Percentiles rank a stretch among this genome's conserved stretches.
These are phyloP conservation scores for Sugiyamaella castrensis DNA, from an alignment of 1,139 yeast species.

Conservation along the genomic window DNA sequence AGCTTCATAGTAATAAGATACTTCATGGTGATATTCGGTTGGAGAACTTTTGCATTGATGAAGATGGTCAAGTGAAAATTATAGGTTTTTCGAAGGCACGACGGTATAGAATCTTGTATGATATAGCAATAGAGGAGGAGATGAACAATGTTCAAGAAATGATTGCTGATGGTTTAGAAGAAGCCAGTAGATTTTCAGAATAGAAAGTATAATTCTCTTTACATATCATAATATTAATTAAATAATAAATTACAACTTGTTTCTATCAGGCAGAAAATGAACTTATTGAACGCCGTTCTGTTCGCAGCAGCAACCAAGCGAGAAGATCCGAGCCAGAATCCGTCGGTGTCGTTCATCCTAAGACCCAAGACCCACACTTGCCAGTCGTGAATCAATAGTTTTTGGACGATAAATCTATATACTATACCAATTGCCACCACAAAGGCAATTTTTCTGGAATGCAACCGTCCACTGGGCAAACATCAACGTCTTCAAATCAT, in stretches of 20 bases:
- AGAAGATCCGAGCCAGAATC: too few species aligned
- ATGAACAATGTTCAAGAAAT: slow-evolving; percentile 35
- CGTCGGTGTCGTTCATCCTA: too few species aligned
- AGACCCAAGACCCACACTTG: too few species aligned
- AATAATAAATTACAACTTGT: not conserved
- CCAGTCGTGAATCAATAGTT: too few species aligned
- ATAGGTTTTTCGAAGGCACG: slow-evolving; percentile 26
- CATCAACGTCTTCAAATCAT: slow-evolving; percentile 30
- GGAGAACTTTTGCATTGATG: slow-evolving; percentile 26
- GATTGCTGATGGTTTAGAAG: slow-evolving; percentile 11
- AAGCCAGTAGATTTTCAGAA: slow-evolving; percentile 8
- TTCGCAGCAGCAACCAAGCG: not conserved
- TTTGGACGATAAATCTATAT: slow-evolving; percentile 7
- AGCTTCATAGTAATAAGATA: slow-evolving; percentile 26
- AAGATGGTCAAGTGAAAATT: slow-evolving; percentile 23
- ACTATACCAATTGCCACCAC: slow-evolving; percentile 69
- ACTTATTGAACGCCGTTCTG: too few species aligned
- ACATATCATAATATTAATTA: not conserved
- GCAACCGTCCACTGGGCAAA: slow-evolving; percentile 67
- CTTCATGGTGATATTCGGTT: slow-evolving; percentile 26
- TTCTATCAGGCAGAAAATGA: not conserved
- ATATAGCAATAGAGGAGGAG: slow-evolving; percentile 27
- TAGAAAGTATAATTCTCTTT: not conserved
- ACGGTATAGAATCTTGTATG: slow-evolving; percentile 28
- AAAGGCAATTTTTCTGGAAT: slow-evolving; percentile 71